These are phyloP conservation scores for Monilinia vaccinii-corymbosi DNA, from an alignment of 2,329 filamentous ascomycete species.

Conservation along the genomic window DNA sequence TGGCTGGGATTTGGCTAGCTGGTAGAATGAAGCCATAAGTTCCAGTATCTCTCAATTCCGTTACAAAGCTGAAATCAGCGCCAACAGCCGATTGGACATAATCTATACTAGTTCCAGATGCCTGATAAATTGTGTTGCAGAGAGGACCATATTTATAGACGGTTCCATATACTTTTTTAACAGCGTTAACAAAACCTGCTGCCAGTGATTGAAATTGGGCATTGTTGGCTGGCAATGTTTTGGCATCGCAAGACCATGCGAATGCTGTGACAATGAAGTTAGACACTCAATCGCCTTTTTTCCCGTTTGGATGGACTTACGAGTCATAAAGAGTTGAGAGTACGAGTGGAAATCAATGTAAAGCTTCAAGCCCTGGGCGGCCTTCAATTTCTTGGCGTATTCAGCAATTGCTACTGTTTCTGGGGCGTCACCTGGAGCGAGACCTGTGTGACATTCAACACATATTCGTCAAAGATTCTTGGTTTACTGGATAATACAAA, in stretches of 20 bases:
- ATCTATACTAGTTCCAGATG: slow-evolving; percentile 38
- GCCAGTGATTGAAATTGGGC: slow-evolving; percentile 41
- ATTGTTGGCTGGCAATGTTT: slow-evolving; percentile 37
- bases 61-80: slow-evolving; percentile 32
- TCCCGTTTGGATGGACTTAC: slow-evolving; percentile 10
- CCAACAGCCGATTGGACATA: slow-evolving; percentile 35
- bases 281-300: not conserved
- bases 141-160: slow-evolving; percentile 37
- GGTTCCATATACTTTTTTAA: slow-evolving; percentile 44
- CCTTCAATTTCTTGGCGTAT: slow-evolving; percentile 36
- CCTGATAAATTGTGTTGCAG: slow-evolving; percentile 53
- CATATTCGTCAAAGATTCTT: not conserved
- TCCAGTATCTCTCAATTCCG: slow-evolving; percentile 42
- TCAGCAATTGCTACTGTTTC: slow-evolving; percentile 43
- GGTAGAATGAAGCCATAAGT: slow-evolving; percentile 41
- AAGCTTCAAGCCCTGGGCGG: slow-evolving; percentile 43
- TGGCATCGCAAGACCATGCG: slow-evolving; percentile 47
- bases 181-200: slow-evolving; percentile 39
- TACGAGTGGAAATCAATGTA: slow-evolving; percentile 61
- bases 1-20: slow-evolving; percentile 38
- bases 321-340: slow-evolving; percentile 48
- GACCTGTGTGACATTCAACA: slow-evolving; percentile 25
- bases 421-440: slow-evolving; percentile 36
- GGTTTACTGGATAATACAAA: slow-evolving; percentile 1
- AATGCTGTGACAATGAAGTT: slow-evolving; percentile 33